A percentile compares a stretch with the other conserved stretches of the same genome.
Conservation (phyloP, 148 eudicot species). For the Limonium bicolor region DNA sequence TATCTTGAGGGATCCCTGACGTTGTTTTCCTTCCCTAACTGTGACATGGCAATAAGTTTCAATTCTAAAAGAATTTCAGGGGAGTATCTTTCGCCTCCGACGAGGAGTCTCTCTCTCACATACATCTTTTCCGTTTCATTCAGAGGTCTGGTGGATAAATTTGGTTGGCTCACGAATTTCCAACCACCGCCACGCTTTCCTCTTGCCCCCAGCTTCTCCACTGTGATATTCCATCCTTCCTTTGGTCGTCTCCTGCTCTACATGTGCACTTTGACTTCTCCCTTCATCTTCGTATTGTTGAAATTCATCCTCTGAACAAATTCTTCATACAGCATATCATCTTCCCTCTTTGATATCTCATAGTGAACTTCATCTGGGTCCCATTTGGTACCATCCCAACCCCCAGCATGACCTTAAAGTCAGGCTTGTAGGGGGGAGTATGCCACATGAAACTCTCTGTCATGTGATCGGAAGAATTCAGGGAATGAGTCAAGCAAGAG, state of each 20-base stretch:
- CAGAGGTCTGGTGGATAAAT: conserved; percentile 67
- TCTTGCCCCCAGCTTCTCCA: conserved; percentile 43
- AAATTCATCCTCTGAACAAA: conserved; percentile 59
- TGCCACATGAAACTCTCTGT: conserved; percentile 79
- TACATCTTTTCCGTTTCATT: conserved; percentile 63
- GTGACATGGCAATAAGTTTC: too few relatives aligned
- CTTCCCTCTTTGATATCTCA: conserved; percentile 87
- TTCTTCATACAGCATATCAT: conserved; percentile 56
- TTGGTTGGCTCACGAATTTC: conserved; percentile 49
- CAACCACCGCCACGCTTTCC: conserved; percentile 81
- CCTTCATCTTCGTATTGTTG: conserved; percentile 61
- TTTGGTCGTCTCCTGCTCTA: conserved; percentile 70
- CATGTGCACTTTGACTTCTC: conserved; percentile 56
- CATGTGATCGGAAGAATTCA: conserved; percentile 57
- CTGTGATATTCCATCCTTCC: conserved; percentile 55
- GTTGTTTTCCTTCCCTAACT: too few relatives aligned
- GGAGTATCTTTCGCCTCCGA: conserved; percentile 42
- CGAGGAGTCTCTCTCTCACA: conserved; percentile 69
- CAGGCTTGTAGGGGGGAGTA: conserved; percentile 80
- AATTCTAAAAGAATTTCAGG: too few relatives aligned
- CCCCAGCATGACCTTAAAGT: conserved; percentile 92
- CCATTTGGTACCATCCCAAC: conserved; percentile 81
- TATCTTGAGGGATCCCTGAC: too few relatives aligned
- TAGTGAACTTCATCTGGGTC: conserved; percentile 93
- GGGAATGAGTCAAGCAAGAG: conserved; percentile 49